Base-by-base conservation (phyloP, 306 rosid genomes). In the Astragalus glycyphyllos region DNA sequence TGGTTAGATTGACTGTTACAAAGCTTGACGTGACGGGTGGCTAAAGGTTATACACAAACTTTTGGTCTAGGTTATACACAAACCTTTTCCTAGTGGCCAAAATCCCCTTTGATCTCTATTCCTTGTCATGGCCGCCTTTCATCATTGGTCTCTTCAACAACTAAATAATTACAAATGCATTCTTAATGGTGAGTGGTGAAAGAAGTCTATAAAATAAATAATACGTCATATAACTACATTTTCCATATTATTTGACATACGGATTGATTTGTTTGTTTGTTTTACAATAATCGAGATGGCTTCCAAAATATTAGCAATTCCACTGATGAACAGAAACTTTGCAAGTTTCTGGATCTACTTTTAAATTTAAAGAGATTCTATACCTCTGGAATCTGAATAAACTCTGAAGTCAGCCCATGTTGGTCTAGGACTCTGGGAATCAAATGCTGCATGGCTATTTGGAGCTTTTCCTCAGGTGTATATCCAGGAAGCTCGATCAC, bases 401-500 rank as follows among this genome's bases (percentile, higher is more conserved):
- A 89, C 80, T 89, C 96, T 15, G 96, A 79, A 68, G 76, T 91
- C 87, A 91, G 75, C 29, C 99, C 99, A 77, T 89, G 96, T 83
- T 91, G 96, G 45, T 87, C 96, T 77, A 95, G 84, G 84, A 95
- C 99, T 85, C 99, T 84, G 9, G 99, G 99, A 74, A 95, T 89
- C 79, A 95, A 85, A 89, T 95, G 96, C 65, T 61, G 81, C 92
- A 89, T 80, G 61, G 96, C 99, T 80, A 95, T 95, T 83, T 81
- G 88, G 26, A 95, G 88, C 80, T 95, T 95, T 81, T 95, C 97
- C 82, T 95, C 97, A 45, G 97, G 91, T 68, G 96, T 95, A 75
- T 91, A 95, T 77, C 97, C 97, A 71, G 99, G 99, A 81, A 95
- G 84, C 83, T 91, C 99, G 54, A 95, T 95, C 65, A 95, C 96